Evolutionary conservation across 345 rosid species (phyloP).

Genomic region (Linum tenue): DNA sequence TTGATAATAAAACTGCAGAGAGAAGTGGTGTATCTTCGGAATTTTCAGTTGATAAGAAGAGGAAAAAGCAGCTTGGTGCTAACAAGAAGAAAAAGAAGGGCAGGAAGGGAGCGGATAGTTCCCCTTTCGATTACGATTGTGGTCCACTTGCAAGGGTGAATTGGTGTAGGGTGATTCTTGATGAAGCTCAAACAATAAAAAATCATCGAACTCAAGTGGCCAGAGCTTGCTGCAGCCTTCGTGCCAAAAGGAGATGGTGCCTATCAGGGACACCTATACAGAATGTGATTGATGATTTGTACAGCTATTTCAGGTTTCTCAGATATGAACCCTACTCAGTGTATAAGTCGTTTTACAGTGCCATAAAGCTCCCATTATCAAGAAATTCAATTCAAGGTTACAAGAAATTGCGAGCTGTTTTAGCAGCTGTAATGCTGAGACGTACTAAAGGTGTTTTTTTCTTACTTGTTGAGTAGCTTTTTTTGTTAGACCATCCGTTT

Average conservation of each 20-base stretch:
- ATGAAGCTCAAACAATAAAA: slow-evolving; percentile 99
- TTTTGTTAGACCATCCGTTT: not conserved
- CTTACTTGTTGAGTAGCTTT: not conserved
- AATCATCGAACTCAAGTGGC: slow-evolving; percentile 97
- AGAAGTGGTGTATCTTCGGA: slow-evolving; percentile 55
- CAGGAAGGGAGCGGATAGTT: slow-evolving; percentile 41
- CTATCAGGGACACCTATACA: slow-evolving; percentile 98
- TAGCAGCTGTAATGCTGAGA: slow-evolving; percentile 88
- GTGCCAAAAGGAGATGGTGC: slow-evolving; percentile 96
- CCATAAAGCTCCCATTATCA: slow-evolving; percentile 63
- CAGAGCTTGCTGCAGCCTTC: slow-evolving; percentile 92
- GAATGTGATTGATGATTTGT: slow-evolving; percentile 80
- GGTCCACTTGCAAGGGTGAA: slow-evolving; percentile 77
- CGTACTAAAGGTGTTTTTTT: slow-evolving; percentile 82
- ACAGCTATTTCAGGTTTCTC: slow-evolving; percentile 93
- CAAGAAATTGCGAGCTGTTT: slow-evolving; percentile 85
- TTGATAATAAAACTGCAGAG: slow-evolving; percentile 56
- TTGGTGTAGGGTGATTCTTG: slow-evolving; percentile 81
- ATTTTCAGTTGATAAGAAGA: slow-evolving; percentile 50
- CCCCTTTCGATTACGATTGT: slow-evolving; percentile 45
- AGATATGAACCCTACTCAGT: slow-evolving; percentile 71
- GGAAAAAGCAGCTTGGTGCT: slow-evolving; percentile 31
- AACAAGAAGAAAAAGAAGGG: slow-evolving; percentile 61
- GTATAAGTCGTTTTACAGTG: slow-evolving; percentile 51
- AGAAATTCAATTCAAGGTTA: slow-evolving; percentile 66